These are phyloP conservation scores for Coemansia reversa DNA, from an alignment of 192 early-diverging fungal species.

Conservation along the genomic window DNA sequence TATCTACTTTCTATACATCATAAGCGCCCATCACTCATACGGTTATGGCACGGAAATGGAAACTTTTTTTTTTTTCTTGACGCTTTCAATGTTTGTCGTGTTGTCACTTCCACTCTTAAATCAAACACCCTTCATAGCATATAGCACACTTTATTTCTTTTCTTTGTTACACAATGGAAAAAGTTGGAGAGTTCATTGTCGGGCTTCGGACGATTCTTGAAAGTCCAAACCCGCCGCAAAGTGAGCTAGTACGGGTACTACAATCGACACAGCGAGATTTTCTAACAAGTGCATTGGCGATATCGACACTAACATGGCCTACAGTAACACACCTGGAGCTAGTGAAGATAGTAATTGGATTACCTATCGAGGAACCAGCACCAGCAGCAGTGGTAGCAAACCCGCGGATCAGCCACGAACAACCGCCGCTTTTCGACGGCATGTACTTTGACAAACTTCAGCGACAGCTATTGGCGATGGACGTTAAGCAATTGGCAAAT, in stretches of 20 bases:
- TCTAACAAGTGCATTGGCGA: slow-evolving; percentile 32
- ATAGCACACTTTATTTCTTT: slow-evolving; percentile 5
- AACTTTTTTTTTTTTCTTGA: background rate
- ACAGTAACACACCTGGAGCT: slow-evolving; percentile 50
- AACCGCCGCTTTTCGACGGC: slow-evolving; percentile 37
- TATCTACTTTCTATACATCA: background rate
- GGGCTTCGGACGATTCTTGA: slow-evolving; percentile 48
- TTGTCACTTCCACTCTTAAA: background rate
- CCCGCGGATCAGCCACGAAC: slow-evolving; percentile 36
- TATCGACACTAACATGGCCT: slow-evolving; percentile 42
- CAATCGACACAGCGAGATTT: slow-evolving; percentile 44
- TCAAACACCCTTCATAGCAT: background rate
- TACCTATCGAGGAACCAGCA: slow-evolving; percentile 27
- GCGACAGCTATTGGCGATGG: slow-evolving; percentile 24
- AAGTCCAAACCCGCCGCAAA: slow-evolving; percentile 41
- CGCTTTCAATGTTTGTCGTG: background rate
- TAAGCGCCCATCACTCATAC: background rate
- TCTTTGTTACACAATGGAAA: slow-evolving; percentile 29
- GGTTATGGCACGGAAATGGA: background rate
- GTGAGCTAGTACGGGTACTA: slow-evolving; percentile 40
- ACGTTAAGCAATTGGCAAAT: slow-evolving; percentile 24
- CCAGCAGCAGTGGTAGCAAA: slow-evolving; percentile 20
- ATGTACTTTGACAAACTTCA: slow-evolving; percentile 47
- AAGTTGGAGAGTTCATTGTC: slow-evolving; percentile 33
- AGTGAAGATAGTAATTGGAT: slow-evolving; percentile 44